These are phyloP conservation scores for Aspergillus olivimuriae DNA, from an alignment of 495 filamentous ascomycete species.

Conservation along the genomic window DNA sequence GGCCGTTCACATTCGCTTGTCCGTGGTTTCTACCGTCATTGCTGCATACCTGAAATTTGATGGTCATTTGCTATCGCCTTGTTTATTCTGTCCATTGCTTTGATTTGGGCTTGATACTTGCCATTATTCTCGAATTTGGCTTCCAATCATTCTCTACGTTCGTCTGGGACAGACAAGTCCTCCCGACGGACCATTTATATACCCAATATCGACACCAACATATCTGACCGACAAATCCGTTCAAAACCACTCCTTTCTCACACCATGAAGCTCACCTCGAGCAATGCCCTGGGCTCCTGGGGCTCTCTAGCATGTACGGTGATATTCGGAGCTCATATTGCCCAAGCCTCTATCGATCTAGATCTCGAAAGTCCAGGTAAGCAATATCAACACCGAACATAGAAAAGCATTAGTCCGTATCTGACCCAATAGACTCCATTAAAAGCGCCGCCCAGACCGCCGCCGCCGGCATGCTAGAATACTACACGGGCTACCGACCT, in stretches of 20 bases:
- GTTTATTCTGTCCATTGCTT: too few relatives aligned
- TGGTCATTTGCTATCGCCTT: too few relatives aligned
- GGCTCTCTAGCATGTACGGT: neutral
- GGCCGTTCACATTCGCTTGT: too few relatives aligned
- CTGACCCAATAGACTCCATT: conserved; percentile 31
- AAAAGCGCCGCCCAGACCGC: conserved; percentile 34
- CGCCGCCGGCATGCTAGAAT: conserved; percentile 40
- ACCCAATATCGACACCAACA: too few relatives aligned
- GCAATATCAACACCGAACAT: neutral
- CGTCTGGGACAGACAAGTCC: too few relatives aligned
- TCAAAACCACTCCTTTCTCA: neutral
- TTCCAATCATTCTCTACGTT: too few relatives aligned
- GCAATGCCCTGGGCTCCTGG: neutral
- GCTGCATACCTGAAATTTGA: too few relatives aligned
- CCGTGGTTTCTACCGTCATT: too few relatives aligned
- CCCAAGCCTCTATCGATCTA: conserved; percentile 16
- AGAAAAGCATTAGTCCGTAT: neutral
- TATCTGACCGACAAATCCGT: neutral
- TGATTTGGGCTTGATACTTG: too few relatives aligned
- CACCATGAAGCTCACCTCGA: neutral
- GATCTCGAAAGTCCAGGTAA: conserved; percentile 11
- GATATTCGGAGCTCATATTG: conserved; percentile 5
- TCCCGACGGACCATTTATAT: too few relatives aligned
- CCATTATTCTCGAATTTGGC: too few relatives aligned
- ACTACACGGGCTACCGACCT: conserved; percentile 61